Evolutionary conservation across 2,329 filamentous ascomycete genomes (phyloP).

Genomic region (Cladosporium sp.): DNA sequence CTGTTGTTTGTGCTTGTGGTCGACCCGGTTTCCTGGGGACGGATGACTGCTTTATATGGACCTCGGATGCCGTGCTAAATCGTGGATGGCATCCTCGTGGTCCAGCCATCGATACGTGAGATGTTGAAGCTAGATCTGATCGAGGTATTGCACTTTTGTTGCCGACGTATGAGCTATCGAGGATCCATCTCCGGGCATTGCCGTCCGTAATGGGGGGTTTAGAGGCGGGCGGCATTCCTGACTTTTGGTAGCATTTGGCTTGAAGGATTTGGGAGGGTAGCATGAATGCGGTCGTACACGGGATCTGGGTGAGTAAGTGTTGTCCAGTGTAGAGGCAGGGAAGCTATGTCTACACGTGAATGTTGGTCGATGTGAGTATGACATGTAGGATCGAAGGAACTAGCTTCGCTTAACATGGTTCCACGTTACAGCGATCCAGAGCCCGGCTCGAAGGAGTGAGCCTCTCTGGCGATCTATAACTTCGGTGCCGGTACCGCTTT

Average conservation of each 20-base stretch:
- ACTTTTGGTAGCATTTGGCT: slow-evolving; percentile 1
- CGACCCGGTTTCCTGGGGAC: slow-evolving; percentile 1
- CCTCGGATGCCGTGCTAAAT: neutral
- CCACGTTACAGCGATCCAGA: neutral
- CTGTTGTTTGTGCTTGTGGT: slow-evolving; percentile 7
- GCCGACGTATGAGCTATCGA: slow-evolving; percentile 1
- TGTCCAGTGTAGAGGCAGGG: neutral
- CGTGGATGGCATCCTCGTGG: neutral
- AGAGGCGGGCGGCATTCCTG: neutral
- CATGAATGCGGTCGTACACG: neutral
- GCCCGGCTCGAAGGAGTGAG: neutral
- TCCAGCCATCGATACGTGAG: neutral
- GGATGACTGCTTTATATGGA: neutral
- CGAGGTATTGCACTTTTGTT: slow-evolving; percentile 10
- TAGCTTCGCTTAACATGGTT: neutral
- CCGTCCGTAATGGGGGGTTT: neutral
- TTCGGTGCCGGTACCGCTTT: neutral
- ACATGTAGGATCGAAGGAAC: neutral
- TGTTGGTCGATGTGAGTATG: neutral
- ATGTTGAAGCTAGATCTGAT: slow-evolving; percentile 5
- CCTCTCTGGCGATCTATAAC: neutral
- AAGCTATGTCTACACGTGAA: neutral
- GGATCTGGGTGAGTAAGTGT: neutral
- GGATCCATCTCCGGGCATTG: slow-evolving; percentile 1
- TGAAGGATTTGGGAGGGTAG: slow-evolving; percentile 4